Evolutionary conservation across 2,329 filamentous ascomycete species (phyloP), one percentile per base, ranked within the genome.

Genomic region (Metarhizium guizhouense): DNA sequence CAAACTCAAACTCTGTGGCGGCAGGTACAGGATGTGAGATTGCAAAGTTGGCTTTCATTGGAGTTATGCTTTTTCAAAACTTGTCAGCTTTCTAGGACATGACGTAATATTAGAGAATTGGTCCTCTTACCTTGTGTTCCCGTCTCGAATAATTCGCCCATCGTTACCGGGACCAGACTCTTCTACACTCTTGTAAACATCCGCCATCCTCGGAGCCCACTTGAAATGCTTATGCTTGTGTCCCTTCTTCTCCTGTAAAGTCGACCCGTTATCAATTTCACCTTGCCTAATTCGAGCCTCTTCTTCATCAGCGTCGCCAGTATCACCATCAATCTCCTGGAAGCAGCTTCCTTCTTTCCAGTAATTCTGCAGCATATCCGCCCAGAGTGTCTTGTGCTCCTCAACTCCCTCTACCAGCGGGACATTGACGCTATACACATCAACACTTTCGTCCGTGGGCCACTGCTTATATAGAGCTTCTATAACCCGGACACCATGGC

Each of bases 361-460:
- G 66, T 87, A 85, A 70, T 97, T 99, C 72, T 96, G 90, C 65
- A 97, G 74, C 80, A 96, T 87, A 58, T 83, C 76, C 2, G 94
- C 93, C 74, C 85, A 96, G n/a, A 94, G 65, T 4, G 92, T 84
- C 72, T 88, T 90, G 54, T 80, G 79, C 18, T 74, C 68, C 62
- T 86, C 86, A 1, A 96, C 83, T 6, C 84, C 86, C 57, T 88
- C 85, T 14, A 94, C 79, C 11, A 97, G 76, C 20, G 94, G 93
- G 8, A 97, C 87, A 67, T 97, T 97, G 62, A 97, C 85, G 51
- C 82, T 88, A 70, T 96, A 97, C n/a, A 97, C 73, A 66, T 95
- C 90, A 5, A 89, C 85, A 57, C 79, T 80, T 36, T 76, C 71
- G 53, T 84, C 85, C 38, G 76, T 72, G 0, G 76, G 82, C 87